Evolutionary conservation across 345 rosid species (phyloP).

Genomic region (Salix brachista): DNA sequence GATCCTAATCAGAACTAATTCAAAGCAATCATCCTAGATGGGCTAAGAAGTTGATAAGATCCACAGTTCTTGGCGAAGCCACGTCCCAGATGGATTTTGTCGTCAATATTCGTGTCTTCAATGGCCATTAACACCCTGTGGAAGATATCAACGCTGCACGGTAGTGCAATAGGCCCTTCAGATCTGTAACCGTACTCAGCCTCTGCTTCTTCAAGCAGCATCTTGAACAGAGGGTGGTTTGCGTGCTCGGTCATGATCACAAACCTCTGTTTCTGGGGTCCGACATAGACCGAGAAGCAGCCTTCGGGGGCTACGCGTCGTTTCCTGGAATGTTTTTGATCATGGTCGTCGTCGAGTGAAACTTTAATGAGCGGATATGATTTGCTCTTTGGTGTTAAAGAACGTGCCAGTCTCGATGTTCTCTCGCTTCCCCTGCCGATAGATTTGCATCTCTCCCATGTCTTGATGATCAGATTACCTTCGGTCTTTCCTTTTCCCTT

Average conservation of each 20-base stretch:
- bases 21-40: constrained; percentile 28
- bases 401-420: neutral
- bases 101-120: constrained; percentile 13
- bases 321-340: constrained; percentile 1
- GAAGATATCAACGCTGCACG: constrained; percentile 32
- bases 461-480: constrained; percentile 37
- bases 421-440: constrained; percentile 22
- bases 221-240: constrained; percentile 33
- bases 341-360: neutral
- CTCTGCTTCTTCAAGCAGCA: constrained; percentile 31
- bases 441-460: constrained; percentile 61
- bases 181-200: constrained; percentile 26
- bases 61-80: constrained; percentile 25
- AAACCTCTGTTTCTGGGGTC: constrained; percentile 27
- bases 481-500: constrained; percentile 30
- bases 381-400: constrained; percentile 36
- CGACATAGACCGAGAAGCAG: constrained; percentile 33
- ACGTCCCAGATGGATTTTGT: constrained; percentile 18
- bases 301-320: constrained; percentile 25
- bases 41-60: constrained; percentile 36
- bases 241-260: constrained; percentile 21
- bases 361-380: constrained; percentile 32
- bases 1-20: constrained; percentile 20
- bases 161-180: constrained; percentile 28
- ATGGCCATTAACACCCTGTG: constrained; percentile 20